phyloP scores from a whole-genome alignment of 495 filamentous ascomycete species.

The Aspergillus baeticus region DNA sequence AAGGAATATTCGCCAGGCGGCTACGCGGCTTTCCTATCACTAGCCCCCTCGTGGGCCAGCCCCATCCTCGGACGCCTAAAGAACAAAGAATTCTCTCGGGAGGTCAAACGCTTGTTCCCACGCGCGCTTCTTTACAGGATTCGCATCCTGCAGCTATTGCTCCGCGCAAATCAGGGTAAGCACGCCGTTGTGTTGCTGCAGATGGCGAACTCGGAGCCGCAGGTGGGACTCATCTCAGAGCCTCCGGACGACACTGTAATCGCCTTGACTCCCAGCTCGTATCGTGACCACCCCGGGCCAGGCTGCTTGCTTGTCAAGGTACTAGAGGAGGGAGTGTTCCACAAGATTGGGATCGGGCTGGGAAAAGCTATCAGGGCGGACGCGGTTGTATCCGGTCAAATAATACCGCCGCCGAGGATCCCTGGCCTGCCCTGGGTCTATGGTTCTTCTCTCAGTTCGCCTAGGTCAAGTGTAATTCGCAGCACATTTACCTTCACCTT shows the following conservation, averaged over 20 bases:
- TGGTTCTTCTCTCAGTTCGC: no score
- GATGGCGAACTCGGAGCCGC: neutral
- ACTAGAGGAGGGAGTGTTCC: neutral
- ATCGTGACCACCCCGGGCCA: neutral
- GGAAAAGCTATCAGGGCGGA: no score
- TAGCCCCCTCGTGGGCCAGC: no score
- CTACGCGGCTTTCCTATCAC: neutral
- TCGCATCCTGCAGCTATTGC: no score
- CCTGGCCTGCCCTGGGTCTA: no score
- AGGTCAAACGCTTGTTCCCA: no score
- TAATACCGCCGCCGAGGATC: no score
- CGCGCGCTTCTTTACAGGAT: no score
- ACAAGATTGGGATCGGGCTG: neutral
- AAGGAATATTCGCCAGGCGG: neutral
- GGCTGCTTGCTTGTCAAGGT: neutral
- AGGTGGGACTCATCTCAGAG: neutral
- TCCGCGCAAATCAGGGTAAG: no score
- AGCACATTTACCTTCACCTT: no score
- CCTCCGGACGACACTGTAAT: neutral
- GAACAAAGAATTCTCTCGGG: neutral
- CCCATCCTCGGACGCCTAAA: neutral
- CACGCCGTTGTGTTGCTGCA: neutral
- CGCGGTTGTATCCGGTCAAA: no score
- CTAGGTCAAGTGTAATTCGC: no score
- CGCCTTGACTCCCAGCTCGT: neutral